These are phyloP conservation scores for Candida mesenterica DNA, from an alignment of 1,139 yeast genomes.

Conservation along the genomic window DNA sequence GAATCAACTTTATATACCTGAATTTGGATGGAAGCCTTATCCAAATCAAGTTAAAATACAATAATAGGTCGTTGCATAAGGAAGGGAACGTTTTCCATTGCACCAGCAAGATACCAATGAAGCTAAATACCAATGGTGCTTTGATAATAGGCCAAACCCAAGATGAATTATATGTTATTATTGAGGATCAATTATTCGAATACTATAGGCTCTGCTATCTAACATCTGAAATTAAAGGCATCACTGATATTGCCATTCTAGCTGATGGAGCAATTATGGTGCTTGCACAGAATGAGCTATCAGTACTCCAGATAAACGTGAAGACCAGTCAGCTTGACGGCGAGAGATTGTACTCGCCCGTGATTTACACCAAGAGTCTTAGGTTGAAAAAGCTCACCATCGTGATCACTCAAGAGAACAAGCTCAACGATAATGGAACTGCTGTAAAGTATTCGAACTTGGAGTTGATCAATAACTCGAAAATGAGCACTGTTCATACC, in stretches of 20 bases:
- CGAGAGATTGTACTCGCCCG: constrained; percentile 3
- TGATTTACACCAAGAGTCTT: constrained; percentile 6
- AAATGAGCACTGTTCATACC: constrained; percentile 14
- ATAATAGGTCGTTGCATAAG: not conserved
- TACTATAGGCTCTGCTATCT: constrained; percentile 7
- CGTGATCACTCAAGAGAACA: constrained; percentile 18
- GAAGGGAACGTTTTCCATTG: constrained; percentile 5
- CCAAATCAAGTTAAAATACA: constrained; percentile 6
- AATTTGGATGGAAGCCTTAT: constrained; percentile 6
- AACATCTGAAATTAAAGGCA: not conserved
- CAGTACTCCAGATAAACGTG: not conserved
- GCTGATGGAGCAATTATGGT: not conserved
- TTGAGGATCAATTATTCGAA: constrained; percentile 5
- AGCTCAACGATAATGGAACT: constrained; percentile 15
- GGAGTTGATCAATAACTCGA: constrained; percentile 16
- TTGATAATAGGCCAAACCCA: constrained; percentile 1
- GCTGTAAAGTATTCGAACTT: constrained; percentile 17
- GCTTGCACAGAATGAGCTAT: constrained; percentile 1
- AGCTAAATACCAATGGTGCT: not conserved
- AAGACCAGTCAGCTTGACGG: not conserved
- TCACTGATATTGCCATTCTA: constrained; percentile 4
- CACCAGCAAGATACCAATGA: constrained; percentile 4
- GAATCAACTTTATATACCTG: constrained; percentile 5
- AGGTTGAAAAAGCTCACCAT: constrained; percentile 12
- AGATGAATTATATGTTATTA: constrained; percentile 4